A percentile compares a stretch with the other conserved stretches of the same genome.
These are phyloP conservation scores for Claviceps lovelessii DNA, from an alignment of 2,329 filamentous ascomycete genomes.

Conservation along the genomic window DNA sequence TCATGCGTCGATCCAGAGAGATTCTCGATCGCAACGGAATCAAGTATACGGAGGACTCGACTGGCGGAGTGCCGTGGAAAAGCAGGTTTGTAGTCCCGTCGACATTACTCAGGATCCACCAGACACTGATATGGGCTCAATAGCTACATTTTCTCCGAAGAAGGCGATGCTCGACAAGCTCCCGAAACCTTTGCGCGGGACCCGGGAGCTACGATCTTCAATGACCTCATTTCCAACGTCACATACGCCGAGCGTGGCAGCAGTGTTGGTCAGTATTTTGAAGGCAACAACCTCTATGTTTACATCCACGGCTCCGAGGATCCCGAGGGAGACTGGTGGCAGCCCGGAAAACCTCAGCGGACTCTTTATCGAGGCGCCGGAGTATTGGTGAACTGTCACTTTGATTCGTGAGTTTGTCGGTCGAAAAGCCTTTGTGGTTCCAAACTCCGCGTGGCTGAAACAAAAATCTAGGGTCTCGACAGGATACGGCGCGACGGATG, in stretches of 20 bases:
- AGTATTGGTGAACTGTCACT: slow-evolving; percentile 88
- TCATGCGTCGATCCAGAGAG: slow-evolving; percentile 54
- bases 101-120: background rate
- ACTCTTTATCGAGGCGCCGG: slow-evolving; percentile 50
- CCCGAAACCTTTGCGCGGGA: slow-evolving; percentile 3
- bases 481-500: slow-evolving; percentile 84
- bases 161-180: background rate
- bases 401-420: slow-evolving; percentile 46
- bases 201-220: slow-evolving; percentile 50
- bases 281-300: slow-evolving; percentile 82
- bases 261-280: slow-evolving; percentile 58
- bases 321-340: slow-evolving; percentile 61
- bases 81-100: background rate
- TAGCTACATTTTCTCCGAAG: slow-evolving; percentile 1
- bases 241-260: slow-evolving; percentile 34
- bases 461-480: slow-evolving; percentile 57
- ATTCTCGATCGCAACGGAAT: slow-evolving; percentile 52
- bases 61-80: slow-evolving; percentile 17
- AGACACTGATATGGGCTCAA: background rate
- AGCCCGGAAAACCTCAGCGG: slow-evolving; percentile 24
- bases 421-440: too few species aligned
- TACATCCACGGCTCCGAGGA: slow-evolving; percentile 77
- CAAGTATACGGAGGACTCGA: slow-evolving; percentile 27
- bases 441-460: background rate
- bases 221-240: slow-evolving; percentile 66